Conservation (phyloP, 2,329 filamentous ascomycete species). For the Didymellaceae sp. region DNA sequence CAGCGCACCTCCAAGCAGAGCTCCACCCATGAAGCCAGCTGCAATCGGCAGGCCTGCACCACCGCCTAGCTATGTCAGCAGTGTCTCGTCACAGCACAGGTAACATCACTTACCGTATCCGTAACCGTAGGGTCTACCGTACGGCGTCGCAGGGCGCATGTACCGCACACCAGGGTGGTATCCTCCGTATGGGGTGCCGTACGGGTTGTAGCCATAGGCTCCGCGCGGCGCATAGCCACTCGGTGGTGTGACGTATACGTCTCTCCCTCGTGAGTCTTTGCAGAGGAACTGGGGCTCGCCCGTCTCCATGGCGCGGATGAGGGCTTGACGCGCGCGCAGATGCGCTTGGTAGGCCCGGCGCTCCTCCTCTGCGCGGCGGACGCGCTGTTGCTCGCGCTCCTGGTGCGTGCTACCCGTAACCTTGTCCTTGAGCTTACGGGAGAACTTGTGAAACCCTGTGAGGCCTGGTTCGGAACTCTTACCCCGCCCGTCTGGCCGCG, state of each 20-base stretch:
- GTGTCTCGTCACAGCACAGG: neutral
- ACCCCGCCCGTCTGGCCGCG: conserved; percentile 6
- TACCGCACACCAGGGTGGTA: conserved; percentile 60
- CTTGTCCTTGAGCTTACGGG: conserved; percentile 66
- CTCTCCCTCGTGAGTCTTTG: conserved; percentile 59
- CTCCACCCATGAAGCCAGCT: conserved; percentile 44
- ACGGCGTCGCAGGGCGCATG: conserved; percentile 57
- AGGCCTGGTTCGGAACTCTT: conserved; percentile 26
- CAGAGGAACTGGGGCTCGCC: conserved; percentile 64
- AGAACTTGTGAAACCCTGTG: conserved; percentile 54
- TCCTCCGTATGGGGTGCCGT: conserved; percentile 55
- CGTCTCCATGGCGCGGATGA: conserved; percentile 59
- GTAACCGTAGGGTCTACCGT: conserved; percentile 49
- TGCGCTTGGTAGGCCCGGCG: conserved; percentile 60
- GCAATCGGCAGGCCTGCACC: conserved; percentile 46
- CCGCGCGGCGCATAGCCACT: conserved; percentile 54
- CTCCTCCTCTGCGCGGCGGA: conserved; percentile 58
- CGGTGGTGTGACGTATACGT: conserved; percentile 66
- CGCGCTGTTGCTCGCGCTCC: conserved; percentile 58
- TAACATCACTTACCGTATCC: conserved; percentile 39
- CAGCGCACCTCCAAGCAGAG: conserved; percentile 41
- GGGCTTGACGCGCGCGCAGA: conserved; percentile 57
- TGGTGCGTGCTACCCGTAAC: conserved; percentile 64
- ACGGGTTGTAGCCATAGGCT: conserved; percentile 45
- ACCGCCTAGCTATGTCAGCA: conserved; percentile 22